phyloP scores from a whole-genome alignment of 2,329 filamentous ascomycete species.

The Colletotrichum eleusines region DNA sequence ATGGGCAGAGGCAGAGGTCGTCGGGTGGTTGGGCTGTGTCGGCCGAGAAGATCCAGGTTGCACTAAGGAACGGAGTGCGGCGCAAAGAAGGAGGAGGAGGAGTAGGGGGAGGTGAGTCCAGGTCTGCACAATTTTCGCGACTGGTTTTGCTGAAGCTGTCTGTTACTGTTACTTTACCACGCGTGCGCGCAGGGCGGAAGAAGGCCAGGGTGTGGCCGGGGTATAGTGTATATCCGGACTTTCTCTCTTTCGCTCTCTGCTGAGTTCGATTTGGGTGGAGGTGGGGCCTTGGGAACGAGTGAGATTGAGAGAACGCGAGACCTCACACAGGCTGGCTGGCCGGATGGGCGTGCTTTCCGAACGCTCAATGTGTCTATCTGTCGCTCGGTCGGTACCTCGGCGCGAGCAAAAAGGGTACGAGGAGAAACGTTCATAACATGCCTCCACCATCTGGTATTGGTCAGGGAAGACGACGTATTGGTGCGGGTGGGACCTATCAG shows the following conservation, averaged over 20 bases:
- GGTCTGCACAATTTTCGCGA: conserved; percentile 27
- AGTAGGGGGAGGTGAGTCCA: conserved; percentile 4
- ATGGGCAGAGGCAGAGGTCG: not conserved
- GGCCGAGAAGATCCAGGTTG: conserved; percentile 30
- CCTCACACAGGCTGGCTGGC: not conserved
- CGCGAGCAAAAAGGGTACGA: conserved; percentile 19
- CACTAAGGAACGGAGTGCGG: conserved; percentile 15
- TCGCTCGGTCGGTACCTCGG: conserved; percentile 21
- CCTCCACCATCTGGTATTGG: conserved; percentile 23
- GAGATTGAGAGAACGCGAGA: not conserved
- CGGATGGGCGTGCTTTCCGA: not conserved
- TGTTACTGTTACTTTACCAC: too few species aligned
- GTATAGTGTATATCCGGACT: conserved; percentile 14
- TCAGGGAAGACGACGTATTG: conserved; percentile 36
- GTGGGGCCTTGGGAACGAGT: too few species aligned
- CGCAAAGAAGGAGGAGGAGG: not conserved
- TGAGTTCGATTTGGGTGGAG: not conserved
- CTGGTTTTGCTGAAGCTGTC: conserved; percentile 12
- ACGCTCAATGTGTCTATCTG: not conserved
- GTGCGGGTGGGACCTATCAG: conserved; percentile 35
- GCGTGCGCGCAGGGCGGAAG: conserved; percentile 37
- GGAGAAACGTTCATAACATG: not conserved
- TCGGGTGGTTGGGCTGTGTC: conserved; percentile 29
- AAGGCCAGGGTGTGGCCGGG: conserved; percentile 34
- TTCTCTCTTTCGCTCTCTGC: not conserved